These are phyloP conservation scores for Pseudozyma thailandica DNA, from an alignment of 1,284 basidiomycete genomes.

Conservation along the genomic window DNA sequence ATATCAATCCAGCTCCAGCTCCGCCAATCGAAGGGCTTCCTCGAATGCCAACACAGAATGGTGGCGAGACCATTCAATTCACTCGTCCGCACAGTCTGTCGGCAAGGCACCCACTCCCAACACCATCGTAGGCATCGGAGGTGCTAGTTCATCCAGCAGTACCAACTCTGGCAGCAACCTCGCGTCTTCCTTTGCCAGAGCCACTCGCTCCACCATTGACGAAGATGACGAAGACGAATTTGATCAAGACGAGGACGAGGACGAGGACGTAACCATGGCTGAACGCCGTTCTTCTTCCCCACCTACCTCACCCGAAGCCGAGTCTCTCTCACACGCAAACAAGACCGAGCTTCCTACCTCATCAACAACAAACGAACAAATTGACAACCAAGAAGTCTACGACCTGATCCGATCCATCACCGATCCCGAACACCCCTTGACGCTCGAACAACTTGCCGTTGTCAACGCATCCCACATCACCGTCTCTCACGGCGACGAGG, in stretches of 20 bases:
- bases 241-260: conserved; percentile 67
- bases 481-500: conserved; percentile 70
- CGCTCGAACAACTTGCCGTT: conserved; percentile 95
- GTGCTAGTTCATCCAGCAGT: neutral
- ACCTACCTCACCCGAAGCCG: conserved; percentile 7
- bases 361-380: conserved; percentile 23
- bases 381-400: conserved; percentile 65
- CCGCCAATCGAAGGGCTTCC: conserved; percentile 58
- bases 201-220: conserved; percentile 32
- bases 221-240: conserved; percentile 58
- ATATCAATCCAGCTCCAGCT: conserved; percentile 54
- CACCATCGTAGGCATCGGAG: conserved; percentile 6
- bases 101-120: conserved; percentile 5
- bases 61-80: conserved; percentile 60
- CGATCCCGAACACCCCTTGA: conserved; percentile 94
- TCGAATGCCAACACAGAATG: conserved; percentile 53
- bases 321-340: neutral
- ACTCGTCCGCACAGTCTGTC: conserved; percentile 29
- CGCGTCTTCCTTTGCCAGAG: conserved; percentile 70
- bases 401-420: conserved; percentile 89
- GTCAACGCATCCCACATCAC: conserved; percentile 89
- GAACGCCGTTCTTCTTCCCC: conserved; percentile 4
- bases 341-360: conserved; percentile 2
- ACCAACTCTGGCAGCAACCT: conserved; percentile 59
- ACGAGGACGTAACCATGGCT: conserved; percentile 20